phyloP scores from a whole-genome alignment of 1,284 basidiomycete genomes.

The Papiliotrema terrestris region DNA sequence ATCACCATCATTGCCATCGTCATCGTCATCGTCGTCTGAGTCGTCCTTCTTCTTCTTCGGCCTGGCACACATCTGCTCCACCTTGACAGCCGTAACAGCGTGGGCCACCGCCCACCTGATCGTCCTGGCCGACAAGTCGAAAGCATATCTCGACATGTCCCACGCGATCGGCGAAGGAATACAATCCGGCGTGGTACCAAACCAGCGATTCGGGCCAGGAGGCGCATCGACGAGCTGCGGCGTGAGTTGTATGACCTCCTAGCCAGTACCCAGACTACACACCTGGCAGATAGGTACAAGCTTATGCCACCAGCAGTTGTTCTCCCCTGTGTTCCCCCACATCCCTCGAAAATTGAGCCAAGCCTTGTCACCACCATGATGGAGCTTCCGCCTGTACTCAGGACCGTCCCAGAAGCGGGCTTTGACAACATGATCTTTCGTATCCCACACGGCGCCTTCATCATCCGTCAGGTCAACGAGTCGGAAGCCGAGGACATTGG shows the following conservation, averaged over 20 bases:
- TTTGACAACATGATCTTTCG: conserved; percentile 32
- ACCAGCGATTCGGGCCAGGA: conserved; percentile 38
- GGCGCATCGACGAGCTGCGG: conserved; percentile 33
- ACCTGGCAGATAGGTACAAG: conserved; percentile 40
- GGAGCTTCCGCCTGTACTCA: conserved; percentile 13
- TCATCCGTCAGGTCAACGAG: conserved; percentile 44
- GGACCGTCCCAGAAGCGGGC: conserved; percentile 38
- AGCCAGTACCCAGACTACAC: no score
- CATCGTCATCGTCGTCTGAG: conserved; percentile 13
- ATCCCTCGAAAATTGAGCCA: conserved; percentile 42
- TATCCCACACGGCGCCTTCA: conserved; percentile 43
- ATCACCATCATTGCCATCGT: conserved; percentile 9
- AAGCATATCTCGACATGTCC: conserved; percentile 21
- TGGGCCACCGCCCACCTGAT: conserved; percentile 15
- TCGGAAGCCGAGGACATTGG: conserved; percentile 33
- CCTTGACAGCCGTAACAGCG: conserved; percentile 23
- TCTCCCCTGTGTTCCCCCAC: conserved; percentile 42
- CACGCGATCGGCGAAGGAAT: conserved; percentile 20
- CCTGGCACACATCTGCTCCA: conserved; percentile 39
- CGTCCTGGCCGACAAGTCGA: conserved; percentile 24
- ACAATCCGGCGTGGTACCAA: conserved; percentile 36
- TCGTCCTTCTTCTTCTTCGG: conserved; percentile 17
- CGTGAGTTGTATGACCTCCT: no score
- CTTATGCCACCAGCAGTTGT: conserved; percentile 40
- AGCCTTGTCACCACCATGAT: conserved; percentile 22